These are phyloP conservation scores for Parafenestella ontariensis DNA, from an alignment of 2,329 filamentous ascomycete genomes.

Conservation along the genomic window DNA sequence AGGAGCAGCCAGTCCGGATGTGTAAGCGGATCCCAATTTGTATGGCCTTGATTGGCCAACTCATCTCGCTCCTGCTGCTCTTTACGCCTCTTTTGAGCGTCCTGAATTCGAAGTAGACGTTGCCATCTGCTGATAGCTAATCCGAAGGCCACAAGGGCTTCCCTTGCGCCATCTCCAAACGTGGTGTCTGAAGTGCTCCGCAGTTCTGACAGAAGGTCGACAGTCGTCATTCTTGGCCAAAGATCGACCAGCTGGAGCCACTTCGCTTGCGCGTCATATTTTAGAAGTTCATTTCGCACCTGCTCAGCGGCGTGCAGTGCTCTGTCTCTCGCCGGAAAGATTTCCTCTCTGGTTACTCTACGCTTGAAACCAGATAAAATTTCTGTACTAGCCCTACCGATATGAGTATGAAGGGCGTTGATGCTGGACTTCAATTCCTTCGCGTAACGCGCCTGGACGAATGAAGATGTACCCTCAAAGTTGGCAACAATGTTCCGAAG, in stretches of 20 bases:
- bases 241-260: constrained; percentile 56
- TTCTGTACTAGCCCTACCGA: too few relatives aligned
- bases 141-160: constrained; percentile 54
- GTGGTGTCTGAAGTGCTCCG: constrained; percentile 40
- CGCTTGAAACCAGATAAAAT: too few relatives aligned
- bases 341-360: constrained; percentile 8
- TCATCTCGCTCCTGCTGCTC: constrained; percentile 52
- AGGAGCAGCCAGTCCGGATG: constrained; percentile 70
- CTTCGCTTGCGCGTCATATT: constrained; percentile 31
- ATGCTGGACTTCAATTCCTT: constrained; percentile 47
- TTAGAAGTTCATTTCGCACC: constrained; percentile 11
- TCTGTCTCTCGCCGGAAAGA: constrained; percentile 25
- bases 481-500: constrained; percentile 21
- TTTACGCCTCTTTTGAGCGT: constrained; percentile 33
- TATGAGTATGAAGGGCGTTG: constrained; percentile 40
- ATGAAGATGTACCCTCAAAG: constrained; percentile 29
- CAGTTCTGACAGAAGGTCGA: constrained; percentile 58
- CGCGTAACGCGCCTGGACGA: constrained; percentile 51
- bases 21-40: constrained; percentile 62
- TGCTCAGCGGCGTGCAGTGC: constrained; percentile 5
- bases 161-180: constrained; percentile 49
- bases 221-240: constrained; percentile 56
- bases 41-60: constrained; percentile 57
- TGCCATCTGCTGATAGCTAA: constrained; percentile 56
- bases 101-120: constrained; percentile 53